Evolutionary conservation across 352 stramenopile genomes (phyloP), one percentile per base, ranked within the genome.

Genomic region (Pythium apleroticum): DNA sequence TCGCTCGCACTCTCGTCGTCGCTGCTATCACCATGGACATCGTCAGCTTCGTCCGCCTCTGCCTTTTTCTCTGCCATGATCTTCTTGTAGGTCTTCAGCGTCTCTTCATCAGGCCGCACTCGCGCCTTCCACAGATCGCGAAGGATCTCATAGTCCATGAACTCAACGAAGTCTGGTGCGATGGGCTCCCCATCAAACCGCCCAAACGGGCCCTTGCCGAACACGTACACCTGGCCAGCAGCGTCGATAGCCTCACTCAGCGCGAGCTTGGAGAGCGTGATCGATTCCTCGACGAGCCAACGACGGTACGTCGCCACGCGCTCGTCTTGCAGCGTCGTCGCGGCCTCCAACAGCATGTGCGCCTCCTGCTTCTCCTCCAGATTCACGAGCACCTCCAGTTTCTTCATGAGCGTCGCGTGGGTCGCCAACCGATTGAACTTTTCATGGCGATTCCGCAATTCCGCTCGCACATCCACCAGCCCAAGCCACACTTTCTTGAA

Each of bases 201-300:
- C 22, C 81, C 69, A 41, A 87, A 84, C 0, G 79, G 61, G 27
- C 84, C 86, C 62, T 83, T 88, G 4, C 86, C 84, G 35, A 94
- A 93, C 24, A 90, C 66, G 45, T 94, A 94, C 0, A 94, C 86
- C 27, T 94, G 86, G 0, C 86, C 86, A 12, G 84, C 81, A 22
- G 80, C 84, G 68, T 94, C 86, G 10, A 94, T 57, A 0, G 86
- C 83, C 9, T 91, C 79, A 0, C 67, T 52, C 6, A 94, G 63
- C 11, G 79, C 60, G 0, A 85, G 63, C 4, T 67, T 73, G 0
- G 85, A 71, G 9, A 89, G 68, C 8, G 77, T 43, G 14, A 76
- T 63, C 0, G 83, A 78, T 61, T 91, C 77, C 3, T 75, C 66
- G 2, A 90, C 73, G 0, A 92, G 60, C 20, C 76, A 66, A 8